phyloP scores from a whole-genome alignment of 768 basidiomycete species.

The Macrolepiota fuliginosa region DNA sequence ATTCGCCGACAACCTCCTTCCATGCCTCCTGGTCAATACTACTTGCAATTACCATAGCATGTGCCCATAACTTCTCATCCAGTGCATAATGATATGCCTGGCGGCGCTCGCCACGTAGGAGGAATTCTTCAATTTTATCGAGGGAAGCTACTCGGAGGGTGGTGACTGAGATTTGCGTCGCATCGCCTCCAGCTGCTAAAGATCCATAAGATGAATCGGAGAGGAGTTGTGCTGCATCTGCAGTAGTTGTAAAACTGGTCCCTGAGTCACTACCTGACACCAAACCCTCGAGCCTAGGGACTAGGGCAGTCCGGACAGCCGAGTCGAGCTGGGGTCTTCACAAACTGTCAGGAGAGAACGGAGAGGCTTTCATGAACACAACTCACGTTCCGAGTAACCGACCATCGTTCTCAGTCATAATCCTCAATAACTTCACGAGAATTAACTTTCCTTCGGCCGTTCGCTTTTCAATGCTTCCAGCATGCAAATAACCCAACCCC shows the following conservation, averaged over 20 bases:
- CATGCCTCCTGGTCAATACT: constrained; percentile 91
- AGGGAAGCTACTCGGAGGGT: constrained; percentile 61
- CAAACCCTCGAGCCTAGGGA: constrained; percentile 48
- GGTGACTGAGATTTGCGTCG: constrained; percentile 55
- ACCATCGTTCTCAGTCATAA: constrained; percentile 90
- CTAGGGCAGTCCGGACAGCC: constrained; percentile 70
- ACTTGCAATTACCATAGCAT: constrained; percentile 93
- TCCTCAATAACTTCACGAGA: constrained; percentile 68
- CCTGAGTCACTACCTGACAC: neutral
- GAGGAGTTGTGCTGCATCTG: constrained; percentile 25
- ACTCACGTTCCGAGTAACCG: constrained; percentile 82
- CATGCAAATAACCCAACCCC: constrained; percentile 67
- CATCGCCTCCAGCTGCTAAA: constrained; percentile 25
- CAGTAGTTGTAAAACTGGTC: constrained; percentile 19
- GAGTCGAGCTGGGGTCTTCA: constrained; percentile 60
- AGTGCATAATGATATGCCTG: constrained; percentile 87
- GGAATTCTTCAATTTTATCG: constrained; percentile 74
- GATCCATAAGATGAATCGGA: constrained; percentile 10
- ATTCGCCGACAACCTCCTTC: constrained; percentile 88
- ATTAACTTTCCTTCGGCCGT: constrained; percentile 75
- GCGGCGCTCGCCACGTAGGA: constrained; percentile 81
- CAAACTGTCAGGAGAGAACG: neutral
- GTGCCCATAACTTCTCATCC: constrained; percentile 90
- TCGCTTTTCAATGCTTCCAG: constrained; percentile 42
- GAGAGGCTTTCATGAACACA: neutral